phyloP scores from a whole-genome alignment of 106 monocot genomes.

The Apostasia shenzhenica region DNA sequence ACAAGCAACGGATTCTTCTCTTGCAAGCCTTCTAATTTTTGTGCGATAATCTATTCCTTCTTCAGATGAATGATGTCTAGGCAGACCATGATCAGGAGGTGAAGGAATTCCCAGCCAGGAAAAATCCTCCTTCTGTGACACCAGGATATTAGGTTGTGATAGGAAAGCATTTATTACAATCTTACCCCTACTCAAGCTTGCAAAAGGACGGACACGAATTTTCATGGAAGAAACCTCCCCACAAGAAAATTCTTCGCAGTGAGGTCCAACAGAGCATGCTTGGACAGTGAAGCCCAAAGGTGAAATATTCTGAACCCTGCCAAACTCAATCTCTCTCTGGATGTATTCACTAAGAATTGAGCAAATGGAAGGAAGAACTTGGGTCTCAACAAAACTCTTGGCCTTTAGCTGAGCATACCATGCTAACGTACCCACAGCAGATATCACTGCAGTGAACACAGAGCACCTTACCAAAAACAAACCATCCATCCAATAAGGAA shows the following conservation, averaged over 20 bases:
- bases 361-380: conserved; percentile 73
- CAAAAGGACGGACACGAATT: conserved; percentile 72
- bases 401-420: conserved; percentile 79
- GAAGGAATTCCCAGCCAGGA: conserved; percentile 92
- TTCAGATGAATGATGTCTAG: conserved; percentile 47
- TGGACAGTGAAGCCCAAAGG: conserved; percentile 82
- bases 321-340: conserved; percentile 76
- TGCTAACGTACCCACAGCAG: conserved; percentile 56
- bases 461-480: conserved; percentile 73
- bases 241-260: conserved; percentile 87
- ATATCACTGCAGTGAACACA: conserved; percentile 60
- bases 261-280: conserved; percentile 84
- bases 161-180: conserved; percentile 88
- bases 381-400: conserved; percentile 50
- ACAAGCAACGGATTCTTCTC: conserved; percentile 42
- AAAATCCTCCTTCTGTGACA: conserved; percentile 89
- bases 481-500: conserved; percentile 74
- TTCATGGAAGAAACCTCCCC: conserved; percentile 70
- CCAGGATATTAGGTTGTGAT: conserved; percentile 57
- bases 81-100: conserved; percentile 36
- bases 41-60: conserved; percentile 96
- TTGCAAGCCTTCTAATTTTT: conserved; percentile 66
- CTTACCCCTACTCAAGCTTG: conserved; percentile 85
- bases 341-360: conserved; percentile 71
- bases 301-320: conserved; percentile 72